These are phyloP conservation scores for Aaosphaeria arxii DNA, from an alignment of 2,329 filamentous ascomycete genomes.

Conservation along the genomic window DNA sequence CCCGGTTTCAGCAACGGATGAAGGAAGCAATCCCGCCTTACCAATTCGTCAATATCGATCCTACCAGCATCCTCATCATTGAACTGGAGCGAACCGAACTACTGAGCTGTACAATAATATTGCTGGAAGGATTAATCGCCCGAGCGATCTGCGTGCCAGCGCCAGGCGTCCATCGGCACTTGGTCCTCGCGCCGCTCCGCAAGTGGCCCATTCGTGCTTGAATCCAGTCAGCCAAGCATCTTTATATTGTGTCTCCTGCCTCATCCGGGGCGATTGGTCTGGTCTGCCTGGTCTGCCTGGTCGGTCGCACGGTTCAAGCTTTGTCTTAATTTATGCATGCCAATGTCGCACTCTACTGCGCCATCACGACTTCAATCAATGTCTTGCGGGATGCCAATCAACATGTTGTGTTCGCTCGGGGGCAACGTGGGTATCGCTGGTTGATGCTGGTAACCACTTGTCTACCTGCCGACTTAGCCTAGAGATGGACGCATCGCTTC, in stretches of 20 bases:
- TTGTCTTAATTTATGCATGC: conserved; percentile 26
- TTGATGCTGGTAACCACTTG: conserved; percentile 23
- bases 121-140: too few relatives aligned
- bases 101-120: too few relatives aligned
- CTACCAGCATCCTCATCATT: too few relatives aligned
- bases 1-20: too few relatives aligned
- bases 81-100: too few relatives aligned
- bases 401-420: conserved; percentile 9
- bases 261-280: conserved; percentile 9
- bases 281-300: neutral
- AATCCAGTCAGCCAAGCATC: conserved; percentile 23
- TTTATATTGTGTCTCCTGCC: conserved; percentile 32
- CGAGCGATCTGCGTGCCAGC: conserved; percentile 11
- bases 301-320: conserved; percentile 19
- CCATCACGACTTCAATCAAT: conserved; percentile 17
- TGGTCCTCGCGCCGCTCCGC: conserved; percentile 2
- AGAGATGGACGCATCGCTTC: too few relatives aligned
- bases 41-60: too few relatives aligned
- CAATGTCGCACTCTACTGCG: conserved; percentile 21
- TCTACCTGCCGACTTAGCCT: conserved; percentile 28
- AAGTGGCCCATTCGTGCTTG: conserved; percentile 1
- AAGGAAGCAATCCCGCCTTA: too few relatives aligned
- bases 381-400: conserved; percentile 19
- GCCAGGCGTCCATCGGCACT: conserved; percentile 11
- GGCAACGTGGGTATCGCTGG: conserved; percentile 9